Base-by-base conservation (phyloP, 2,329 filamentous ascomycete genomes). In the Trichoderma koningiopsis region DNA sequence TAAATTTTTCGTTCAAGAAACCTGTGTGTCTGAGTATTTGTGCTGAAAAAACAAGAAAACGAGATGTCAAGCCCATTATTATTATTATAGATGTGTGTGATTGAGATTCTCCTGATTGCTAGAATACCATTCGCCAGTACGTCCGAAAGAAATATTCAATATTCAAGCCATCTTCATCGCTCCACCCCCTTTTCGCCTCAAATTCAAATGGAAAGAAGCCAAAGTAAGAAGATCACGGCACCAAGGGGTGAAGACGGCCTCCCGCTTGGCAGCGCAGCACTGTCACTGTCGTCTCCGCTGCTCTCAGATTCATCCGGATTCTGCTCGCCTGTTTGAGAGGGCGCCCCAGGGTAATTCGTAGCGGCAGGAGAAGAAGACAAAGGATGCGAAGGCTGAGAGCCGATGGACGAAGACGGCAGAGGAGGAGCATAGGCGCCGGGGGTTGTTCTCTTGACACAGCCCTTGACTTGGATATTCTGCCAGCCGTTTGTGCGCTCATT, bases 401-500 rank as follows among this genome's bases (percentile, higher is more conserved):
- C 31, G 27, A 24, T 40, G 11, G 61, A 6, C 13, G 40, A 58
- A n/a, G 56, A 49, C 14, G 37, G 3, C 5, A 49, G 19, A 37
- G 68, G 62, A 11, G 65, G 69, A 16, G 68, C 40, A 29, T 55
- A 53, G 29, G 27, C 43, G 14, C 71, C 72, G 3, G 70, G 70
- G 19, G 40, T 22, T n/a, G 67, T 58, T 43, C 72, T 72, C 58
- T 71, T 71, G 71, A 73, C 67, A 58, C 77, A 77, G 2, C 76
- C 77, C 3, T 72, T 65, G 70, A 79, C 72, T 19, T 72, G 67
- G 49, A 79, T 73, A 52, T 75, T 74, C 67, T 74, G 72, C 77
- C 77, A 79, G n/a, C 73, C 73, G 19, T 68, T 69, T 0, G 74
- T 74, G 49, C 72, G 67, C 61, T 76, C 74, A 53, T 73, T 72